A percentile compares a stretch with the other conserved stretches of the same genome.
Evolutionary conservation across 352 stramenopile genomes (phyloP).

Genomic region (Phytophthora megakarya): DNA sequence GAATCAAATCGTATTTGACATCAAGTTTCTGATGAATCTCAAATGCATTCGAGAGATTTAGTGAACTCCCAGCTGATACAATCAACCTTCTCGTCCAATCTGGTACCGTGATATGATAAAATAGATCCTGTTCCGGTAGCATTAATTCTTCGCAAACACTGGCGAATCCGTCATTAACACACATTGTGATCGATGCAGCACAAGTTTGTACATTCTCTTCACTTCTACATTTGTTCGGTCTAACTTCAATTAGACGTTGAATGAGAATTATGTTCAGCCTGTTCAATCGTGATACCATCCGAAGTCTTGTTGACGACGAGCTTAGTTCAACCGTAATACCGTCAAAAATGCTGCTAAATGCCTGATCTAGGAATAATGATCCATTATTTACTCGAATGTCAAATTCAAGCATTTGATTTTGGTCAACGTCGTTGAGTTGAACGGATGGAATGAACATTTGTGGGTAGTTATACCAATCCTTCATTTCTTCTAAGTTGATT

Average conservation of each 20-base stretch:
- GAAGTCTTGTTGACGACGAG: conserved; percentile 9
- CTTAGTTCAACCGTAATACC: conserved; percentile 29
- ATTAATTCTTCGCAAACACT: conserved; percentile 29
- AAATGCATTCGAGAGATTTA: conserved; percentile 34
- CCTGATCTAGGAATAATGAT: conserved; percentile 24
- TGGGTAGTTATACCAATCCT: conserved; percentile 35
- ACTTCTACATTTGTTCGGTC: conserved; percentile 6
- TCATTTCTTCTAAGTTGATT: conserved; percentile 18
- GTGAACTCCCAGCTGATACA: conserved; percentile 1
- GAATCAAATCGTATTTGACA: conserved; percentile 9
- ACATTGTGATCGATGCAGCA: conserved; percentile 28
- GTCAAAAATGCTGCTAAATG: conserved; percentile 32
- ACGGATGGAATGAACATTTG: conserved; percentile 42
- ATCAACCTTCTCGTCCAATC: conserved; percentile 13
- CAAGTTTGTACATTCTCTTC: conserved; percentile 2
- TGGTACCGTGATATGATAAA: conserved; percentile 15
- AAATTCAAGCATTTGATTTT: conserved; percentile 40
- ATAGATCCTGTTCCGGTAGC: conserved; percentile 25
- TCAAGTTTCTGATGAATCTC: conserved; percentile 21
- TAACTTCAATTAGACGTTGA: conserved; percentile 33
- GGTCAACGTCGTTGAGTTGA: conserved; percentile 40
- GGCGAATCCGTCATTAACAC: conserved; percentile 31
- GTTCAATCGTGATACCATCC: conserved; percentile 26
- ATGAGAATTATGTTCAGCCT: conserved; percentile 41
- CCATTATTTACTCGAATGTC: conserved; percentile 35